These are phyloP conservation scores for Galeopsis tetrahit DNA, from an alignment of 257 asterid genomes.

Conservation along the genomic window DNA sequence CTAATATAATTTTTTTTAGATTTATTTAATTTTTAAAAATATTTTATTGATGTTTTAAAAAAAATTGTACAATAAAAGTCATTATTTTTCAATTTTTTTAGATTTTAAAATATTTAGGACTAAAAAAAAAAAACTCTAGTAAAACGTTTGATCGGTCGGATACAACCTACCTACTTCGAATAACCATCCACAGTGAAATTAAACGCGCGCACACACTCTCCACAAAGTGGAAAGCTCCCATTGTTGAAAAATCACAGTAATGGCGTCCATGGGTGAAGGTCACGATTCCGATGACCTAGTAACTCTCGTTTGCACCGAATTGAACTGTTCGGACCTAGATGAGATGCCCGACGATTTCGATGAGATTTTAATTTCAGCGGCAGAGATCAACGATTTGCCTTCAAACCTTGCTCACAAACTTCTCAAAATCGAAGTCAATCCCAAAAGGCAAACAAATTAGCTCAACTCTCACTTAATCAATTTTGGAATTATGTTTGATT, in stretches of 20 bases:
- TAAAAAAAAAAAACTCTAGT: too few species aligned
- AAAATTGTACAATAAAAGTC: too few species aligned
- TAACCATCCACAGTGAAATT: too few species aligned
- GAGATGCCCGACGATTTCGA: constrained; percentile 36
- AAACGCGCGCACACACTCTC: too few species aligned
- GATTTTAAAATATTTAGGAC: too few species aligned
- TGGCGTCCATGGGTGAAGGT: constrained; percentile 44
- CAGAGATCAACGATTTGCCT: constrained; percentile 55
- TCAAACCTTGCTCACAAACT: constrained; percentile 48
- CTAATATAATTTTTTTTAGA: too few species aligned
- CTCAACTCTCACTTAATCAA: constrained; percentile 3
- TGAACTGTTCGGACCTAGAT: constrained; percentile 15
- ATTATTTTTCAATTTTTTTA: too few species aligned
- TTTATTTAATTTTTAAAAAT: too few species aligned
- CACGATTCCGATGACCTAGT: constrained; percentile 41
- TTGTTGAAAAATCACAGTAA: constrained; percentile 18
- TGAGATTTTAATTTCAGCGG: constrained; percentile 55
- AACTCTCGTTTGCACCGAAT: constrained; percentile 53
- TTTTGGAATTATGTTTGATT: not conserved
- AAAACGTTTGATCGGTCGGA: too few species aligned
- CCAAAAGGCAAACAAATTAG: constrained; percentile 48
- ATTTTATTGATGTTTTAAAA: too few species aligned
- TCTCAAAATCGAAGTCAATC: constrained; percentile 54
- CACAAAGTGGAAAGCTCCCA: not conserved
- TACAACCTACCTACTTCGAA: too few species aligned